Conservation (phyloP, 129 eudicot genomes). For the Artemisia tridentata region DNA sequence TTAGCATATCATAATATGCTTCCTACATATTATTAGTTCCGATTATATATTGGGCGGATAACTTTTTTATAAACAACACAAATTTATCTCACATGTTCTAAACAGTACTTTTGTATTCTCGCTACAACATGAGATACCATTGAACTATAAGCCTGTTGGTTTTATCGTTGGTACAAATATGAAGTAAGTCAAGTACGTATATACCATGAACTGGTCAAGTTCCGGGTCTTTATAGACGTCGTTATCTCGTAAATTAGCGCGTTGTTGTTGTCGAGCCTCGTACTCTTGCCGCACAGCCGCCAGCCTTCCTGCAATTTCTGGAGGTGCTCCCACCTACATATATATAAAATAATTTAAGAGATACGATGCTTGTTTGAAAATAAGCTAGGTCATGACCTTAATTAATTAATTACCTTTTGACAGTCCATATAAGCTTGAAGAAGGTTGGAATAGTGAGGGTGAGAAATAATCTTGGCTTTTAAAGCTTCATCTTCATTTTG, state of each 20-base stretch:
- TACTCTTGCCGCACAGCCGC: conserved; percentile 71
- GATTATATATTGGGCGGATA: too few relatives aligned
- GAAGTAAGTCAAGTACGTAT: background rate
- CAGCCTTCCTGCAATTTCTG: conserved; percentile 72
- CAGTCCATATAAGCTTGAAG: conserved; percentile 94
- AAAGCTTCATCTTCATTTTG: conserved; percentile 55
- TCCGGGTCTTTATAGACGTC: conserved; percentile 75
- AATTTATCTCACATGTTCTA: background rate
- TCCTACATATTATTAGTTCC: conserved; percentile 37
- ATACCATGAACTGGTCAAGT: conserved; percentile 93
- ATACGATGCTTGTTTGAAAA: background rate
- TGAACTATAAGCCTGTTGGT: too few relatives aligned
- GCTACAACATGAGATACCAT: background rate
- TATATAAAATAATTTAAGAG: background rate
- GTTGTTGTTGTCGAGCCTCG: conserved; percentile 54
- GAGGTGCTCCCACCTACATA: conserved; percentile 86
- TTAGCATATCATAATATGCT: conserved; percentile 92
- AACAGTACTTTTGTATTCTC: background rate
- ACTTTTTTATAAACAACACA: too few relatives aligned
- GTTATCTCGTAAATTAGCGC: conserved; percentile 20
- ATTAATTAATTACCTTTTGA: conserved; percentile 55
- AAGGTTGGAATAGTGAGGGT: conserved; percentile 88
- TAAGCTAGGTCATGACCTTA: background rate
- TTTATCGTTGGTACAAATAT: too few relatives aligned
- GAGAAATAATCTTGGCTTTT: conserved; percentile 85